Evolutionary conservation across 108 stramenopile species (phyloP).

Genomic region (Pseudonitzschia multistriata): DNA sequence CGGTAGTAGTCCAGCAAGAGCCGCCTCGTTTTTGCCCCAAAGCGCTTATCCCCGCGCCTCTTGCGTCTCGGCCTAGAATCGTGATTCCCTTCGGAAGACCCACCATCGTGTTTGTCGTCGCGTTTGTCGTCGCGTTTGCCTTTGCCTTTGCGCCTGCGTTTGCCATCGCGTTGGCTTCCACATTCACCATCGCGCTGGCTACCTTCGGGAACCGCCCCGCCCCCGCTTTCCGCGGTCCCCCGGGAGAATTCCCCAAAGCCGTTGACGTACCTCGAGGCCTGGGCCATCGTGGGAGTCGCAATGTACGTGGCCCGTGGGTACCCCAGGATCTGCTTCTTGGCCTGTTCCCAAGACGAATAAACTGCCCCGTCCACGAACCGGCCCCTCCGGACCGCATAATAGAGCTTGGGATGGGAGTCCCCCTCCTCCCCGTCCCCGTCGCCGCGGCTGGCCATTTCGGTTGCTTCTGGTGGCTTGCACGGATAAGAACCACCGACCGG

Average conservation of each 20-base stretch:
- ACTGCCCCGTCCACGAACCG: not conserved
- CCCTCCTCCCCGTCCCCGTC: no score
- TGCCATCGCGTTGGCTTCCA: not conserved
- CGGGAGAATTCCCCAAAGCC: not conserved
- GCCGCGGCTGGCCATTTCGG: no score
- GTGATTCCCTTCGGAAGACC: not conserved
- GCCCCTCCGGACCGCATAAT: conserved; percentile 3
- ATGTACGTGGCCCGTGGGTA: not conserved
- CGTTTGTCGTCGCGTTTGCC: not conserved
- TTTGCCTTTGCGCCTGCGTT: not conserved
- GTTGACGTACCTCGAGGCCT: conserved; percentile 1
- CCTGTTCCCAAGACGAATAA: not conserved
- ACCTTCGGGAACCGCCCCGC: no score
- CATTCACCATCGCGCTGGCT: no score
- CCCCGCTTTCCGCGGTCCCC: no score
- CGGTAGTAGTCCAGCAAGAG: conserved; percentile 3
- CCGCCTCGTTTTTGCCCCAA: not conserved
- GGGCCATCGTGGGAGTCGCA: not conserved
- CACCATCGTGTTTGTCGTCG: not conserved
- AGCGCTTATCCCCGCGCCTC: not conserved
- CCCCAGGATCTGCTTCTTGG: not conserved
- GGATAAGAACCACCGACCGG: no score
- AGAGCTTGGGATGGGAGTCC: not conserved
- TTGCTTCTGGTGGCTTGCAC: no score
- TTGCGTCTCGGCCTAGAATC: not conserved